Percentiles rank a stretch among this genome's conserved stretches.
Conservation (phyloP, 1,284 basidiomycete genomes). For the Ceratobasidium theobromae region DNA sequence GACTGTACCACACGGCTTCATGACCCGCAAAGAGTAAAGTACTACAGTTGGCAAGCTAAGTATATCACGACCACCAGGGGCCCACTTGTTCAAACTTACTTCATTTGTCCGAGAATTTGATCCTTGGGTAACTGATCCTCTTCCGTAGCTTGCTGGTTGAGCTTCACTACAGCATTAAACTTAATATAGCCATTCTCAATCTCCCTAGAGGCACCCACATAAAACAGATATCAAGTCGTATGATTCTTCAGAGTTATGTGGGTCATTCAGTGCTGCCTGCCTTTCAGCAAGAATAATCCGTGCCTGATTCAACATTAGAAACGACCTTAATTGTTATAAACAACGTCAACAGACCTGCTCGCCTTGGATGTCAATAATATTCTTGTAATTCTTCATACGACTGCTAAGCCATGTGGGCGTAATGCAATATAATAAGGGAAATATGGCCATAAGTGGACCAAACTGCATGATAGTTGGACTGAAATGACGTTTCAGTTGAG, state of each 20-base stretch:
- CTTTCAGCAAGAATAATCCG: not conserved
- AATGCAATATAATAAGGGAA: not conserved
- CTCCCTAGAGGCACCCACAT: not conserved
- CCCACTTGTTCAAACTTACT: too few relatives aligned
- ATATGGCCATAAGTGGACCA: not conserved
- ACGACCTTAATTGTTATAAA: not conserved
- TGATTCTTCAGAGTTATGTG: not conserved
- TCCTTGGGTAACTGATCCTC: not conserved
- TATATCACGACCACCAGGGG: not conserved
- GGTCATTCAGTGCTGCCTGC: not conserved
- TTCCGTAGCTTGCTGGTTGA: not conserved
- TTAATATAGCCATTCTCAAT: not conserved
- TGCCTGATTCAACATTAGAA: not conserved
- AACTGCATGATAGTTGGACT: not conserved
- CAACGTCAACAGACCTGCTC: not conserved
- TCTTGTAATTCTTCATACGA: not conserved
- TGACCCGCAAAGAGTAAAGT: not conserved
- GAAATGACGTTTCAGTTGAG: not conserved
- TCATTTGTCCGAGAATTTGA: conserved; percentile 19
- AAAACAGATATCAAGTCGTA: not conserved
- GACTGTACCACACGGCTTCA: not conserved
- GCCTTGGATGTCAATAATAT: conserved; percentile 8
- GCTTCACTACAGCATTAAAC: not conserved
- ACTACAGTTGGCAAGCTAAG: not conserved
- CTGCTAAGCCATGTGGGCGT: not conserved